A percentile compares a stretch with the other conserved stretches of the same genome.
Evolutionary conservation across 163 green algal species (phyloP).

Genomic region (Chlamydomonas reinhardtii): DNA sequence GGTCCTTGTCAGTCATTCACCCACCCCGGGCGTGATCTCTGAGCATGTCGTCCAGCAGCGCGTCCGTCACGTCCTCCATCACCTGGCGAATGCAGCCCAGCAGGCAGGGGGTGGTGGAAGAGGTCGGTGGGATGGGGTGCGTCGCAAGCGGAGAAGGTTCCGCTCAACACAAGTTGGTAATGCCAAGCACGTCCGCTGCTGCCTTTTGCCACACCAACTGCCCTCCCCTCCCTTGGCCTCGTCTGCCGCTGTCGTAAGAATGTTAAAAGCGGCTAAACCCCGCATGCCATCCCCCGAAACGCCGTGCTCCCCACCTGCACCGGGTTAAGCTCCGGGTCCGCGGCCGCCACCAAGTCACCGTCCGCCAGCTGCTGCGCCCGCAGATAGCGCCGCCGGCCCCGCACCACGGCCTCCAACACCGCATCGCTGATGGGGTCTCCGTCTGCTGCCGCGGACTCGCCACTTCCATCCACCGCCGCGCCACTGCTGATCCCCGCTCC

Average conservation of each 20-base stretch:
- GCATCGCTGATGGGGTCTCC: slow-evolving; percentile 18
- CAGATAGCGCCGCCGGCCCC: slow-evolving; percentile 22
- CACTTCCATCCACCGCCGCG: slow-evolving; percentile 3
- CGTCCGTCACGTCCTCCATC: slow-evolving; percentile 39
- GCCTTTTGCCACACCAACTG: too few species aligned
- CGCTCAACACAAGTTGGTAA: too few species aligned
- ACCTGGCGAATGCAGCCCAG: neutral
- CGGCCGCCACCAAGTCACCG: slow-evolving; percentile 29
- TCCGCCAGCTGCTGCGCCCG: slow-evolving; percentile 35
- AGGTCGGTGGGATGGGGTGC: too few species aligned
- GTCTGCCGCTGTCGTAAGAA: too few species aligned
- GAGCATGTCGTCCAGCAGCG: slow-evolving; percentile 28
- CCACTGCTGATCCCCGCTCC: neutral
- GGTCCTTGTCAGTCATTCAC: too few species aligned
- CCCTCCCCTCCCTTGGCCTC: too few species aligned
- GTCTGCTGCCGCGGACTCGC: neutral
- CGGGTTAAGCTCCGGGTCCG: slow-evolving; percentile 31
- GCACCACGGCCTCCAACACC: slow-evolving; percentile 13
- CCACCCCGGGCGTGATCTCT: slow-evolving; percentile 39
- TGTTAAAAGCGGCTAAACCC: too few species aligned
- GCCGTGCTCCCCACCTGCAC: slow-evolving; percentile 22
- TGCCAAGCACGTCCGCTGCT: too few species aligned
- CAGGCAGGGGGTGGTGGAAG: too few species aligned
- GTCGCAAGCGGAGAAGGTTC: too few species aligned
- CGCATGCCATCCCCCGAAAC: too few species aligned